Base-by-base conservation (phyloP, 805 yeast species). In the Wickerhamomyces canadensis region DNA sequence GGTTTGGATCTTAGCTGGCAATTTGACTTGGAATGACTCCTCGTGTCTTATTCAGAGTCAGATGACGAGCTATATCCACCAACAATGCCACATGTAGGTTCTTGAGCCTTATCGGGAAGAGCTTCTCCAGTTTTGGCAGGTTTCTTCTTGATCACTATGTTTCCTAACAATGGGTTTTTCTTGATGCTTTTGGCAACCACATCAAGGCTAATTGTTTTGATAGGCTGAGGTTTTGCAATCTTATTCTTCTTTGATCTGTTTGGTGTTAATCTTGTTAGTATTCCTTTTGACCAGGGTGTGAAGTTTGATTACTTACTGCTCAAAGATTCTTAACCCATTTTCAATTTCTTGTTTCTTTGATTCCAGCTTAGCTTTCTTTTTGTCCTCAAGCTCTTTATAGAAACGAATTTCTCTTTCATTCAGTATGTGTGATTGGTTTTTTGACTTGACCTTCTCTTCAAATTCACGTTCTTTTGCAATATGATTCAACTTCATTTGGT, bases 401-500 rank as follows among this genome's bases (percentile, higher is more conserved):
- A 51, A 52, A 17, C 34, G 19, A 5, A 43, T 30, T 18, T 53
- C 59, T 12, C 41, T 35, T 21, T 40, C 50, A 13, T 46, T 47
- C 4, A 54, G 29, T 19, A 37, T 43, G 24, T 43, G 36, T 1
- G 48, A 38, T 27, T 49, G 53, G 30, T 52, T 53, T 12, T 41
- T 41, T 0, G 47, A 42, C 18, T 46, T 43, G 13, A 49, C 43
- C 27, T 52, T 52, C 13, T 48, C 56, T 29, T 50, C 48, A 36
- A 44, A 47, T 17, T 43, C 51, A 13, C 31, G 34, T 25, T 54
- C 59, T 39, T 49, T 53, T 24, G 39, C 37, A 14, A 52, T 27
- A 27, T 54, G 44, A 36, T 53, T 54, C 19, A 43, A 18, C 33
- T 42, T 47, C 57, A 54, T 50, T 41, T 54, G 59, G n/a, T 54